Base-by-base conservation (phyloP, 257 asterid genomes). In the Dorcoceras hygrometricum region DNA sequence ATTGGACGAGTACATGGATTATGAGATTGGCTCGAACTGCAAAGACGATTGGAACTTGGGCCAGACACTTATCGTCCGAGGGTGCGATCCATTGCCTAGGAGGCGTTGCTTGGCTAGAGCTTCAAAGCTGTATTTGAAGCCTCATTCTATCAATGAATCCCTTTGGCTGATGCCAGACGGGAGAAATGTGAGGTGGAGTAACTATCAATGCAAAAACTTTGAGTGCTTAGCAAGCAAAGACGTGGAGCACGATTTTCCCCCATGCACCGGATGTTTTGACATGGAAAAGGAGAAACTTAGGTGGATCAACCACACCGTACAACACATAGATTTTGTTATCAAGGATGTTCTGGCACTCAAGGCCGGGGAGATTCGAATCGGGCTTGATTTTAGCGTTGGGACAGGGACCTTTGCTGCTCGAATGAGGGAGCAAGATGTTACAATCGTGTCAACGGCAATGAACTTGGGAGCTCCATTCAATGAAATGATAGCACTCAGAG, bases 351-450 rank as follows among this genome's bases (percentile, higher is more conserved):
- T 92, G 59, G 73, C 34, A 0, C 29, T 80, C 29, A 91, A 91
- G 62, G 80, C 87, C 0, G 91, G 88, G 65, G 96, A 86, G 73
- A 73, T 89, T 1, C 66, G 98, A 32, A 84, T 87, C 8, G 98
- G 98, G 4, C 74, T 92, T 18, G 98, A 87, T 66, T 80, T 64
- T 12, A 95, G 97, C 0, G 75, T 92, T 6, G 97, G 97, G 4
- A 92, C 97, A 1, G 97, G 98, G 32, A 83, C 91, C 2, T 86
- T 92, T 54, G 96, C 95, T n/a, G 98, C 96, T 0, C 63, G 95
- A 36, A 89, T 89, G 98, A 81, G 89, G 73, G 97, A 89, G 22
- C 73, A 78, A n/a, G 81, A 87, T 54, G 89, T 89, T 62, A 86
- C 90, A 6, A 78, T 92, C 4, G 77, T 89, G 29, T 79, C 98